phyloP scores from a whole-genome alignment of 257 asterid species.

The Solanum gandarillasii region DNA sequence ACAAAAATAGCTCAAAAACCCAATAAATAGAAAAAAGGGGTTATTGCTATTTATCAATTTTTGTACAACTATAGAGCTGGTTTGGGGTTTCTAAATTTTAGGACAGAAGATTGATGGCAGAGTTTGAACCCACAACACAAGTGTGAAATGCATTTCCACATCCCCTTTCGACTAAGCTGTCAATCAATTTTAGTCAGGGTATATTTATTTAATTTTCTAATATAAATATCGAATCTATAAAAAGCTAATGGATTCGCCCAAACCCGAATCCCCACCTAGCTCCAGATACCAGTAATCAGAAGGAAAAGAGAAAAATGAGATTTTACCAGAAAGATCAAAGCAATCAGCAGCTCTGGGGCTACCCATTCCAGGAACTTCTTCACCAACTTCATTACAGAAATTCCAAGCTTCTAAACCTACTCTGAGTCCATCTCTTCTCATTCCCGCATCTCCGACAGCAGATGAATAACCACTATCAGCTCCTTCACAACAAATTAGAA shows the following conservation, averaged over 20 bases:
- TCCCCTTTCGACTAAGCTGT: too few species aligned
- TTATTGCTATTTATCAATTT: background rate
- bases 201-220: too few species aligned
- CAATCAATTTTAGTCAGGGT: too few species aligned
- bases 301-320: background rate
- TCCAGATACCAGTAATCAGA: background rate
- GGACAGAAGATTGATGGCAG: too few species aligned
- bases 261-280: background rate
- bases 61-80: background rate
- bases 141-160: background rate
- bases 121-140: background rate
- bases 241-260: background rate
- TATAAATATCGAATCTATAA: too few species aligned
- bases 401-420: conserved; percentile 8
- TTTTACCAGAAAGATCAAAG: conserved; percentile 1
- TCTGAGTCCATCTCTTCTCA: background rate
- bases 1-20: background rate
- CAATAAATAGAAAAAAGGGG: background rate
- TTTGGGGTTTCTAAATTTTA: too few species aligned
- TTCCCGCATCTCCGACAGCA: background rate
- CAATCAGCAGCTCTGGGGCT: conserved; percentile 9
- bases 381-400: conserved; percentile 7
- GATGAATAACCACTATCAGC: background rate
- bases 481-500: background rate
- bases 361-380: background rate